Evolutionary conservation across 306 rosid species (phyloP).

Genomic region (Luffa aegyptiaca): DNA sequence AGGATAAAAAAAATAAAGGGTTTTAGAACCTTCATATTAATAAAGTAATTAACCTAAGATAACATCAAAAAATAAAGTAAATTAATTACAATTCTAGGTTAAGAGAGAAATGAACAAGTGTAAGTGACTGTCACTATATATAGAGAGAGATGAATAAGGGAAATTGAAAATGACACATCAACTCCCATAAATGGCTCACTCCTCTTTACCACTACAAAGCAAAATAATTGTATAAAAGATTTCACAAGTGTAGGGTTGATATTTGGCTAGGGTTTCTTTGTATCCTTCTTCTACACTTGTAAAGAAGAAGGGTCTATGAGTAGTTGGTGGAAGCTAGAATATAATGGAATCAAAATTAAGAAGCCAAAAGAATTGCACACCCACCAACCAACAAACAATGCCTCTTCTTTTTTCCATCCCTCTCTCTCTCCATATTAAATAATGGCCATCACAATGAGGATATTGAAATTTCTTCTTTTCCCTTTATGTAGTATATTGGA

Average conservation of each 20-base stretch:
- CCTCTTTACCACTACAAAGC: neutral
- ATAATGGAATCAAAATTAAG: neutral
- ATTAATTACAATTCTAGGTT: neutral
- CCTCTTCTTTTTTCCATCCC: too few relatives aligned
- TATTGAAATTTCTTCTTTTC: neutral
- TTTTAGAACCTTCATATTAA: too few relatives aligned
- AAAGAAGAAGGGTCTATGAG: neutral
- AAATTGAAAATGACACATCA: neutral
- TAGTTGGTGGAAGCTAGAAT: neutral
- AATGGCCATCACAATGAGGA: neutral
- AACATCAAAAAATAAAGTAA: neutral
- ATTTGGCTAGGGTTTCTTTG: neutral
- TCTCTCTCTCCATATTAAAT: neutral
- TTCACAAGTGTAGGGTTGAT: conserved; percentile 8
- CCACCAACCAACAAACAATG: neutral
- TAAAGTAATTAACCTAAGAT: neutral
- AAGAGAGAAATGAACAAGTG: neutral
- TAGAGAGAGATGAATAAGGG: neutral
- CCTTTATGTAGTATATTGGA: neutral
- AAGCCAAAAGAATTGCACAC: neutral
- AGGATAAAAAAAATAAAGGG: neutral
- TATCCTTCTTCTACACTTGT: neutral
- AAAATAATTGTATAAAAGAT: neutral
- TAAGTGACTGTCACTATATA: neutral
- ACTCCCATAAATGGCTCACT: neutral